A percentile compares a stretch with the other conserved stretches of the same genome.
Evolutionary conservation across 148 eudicot species (phyloP).

Genomic region (Talinum fruticosum): DNA sequence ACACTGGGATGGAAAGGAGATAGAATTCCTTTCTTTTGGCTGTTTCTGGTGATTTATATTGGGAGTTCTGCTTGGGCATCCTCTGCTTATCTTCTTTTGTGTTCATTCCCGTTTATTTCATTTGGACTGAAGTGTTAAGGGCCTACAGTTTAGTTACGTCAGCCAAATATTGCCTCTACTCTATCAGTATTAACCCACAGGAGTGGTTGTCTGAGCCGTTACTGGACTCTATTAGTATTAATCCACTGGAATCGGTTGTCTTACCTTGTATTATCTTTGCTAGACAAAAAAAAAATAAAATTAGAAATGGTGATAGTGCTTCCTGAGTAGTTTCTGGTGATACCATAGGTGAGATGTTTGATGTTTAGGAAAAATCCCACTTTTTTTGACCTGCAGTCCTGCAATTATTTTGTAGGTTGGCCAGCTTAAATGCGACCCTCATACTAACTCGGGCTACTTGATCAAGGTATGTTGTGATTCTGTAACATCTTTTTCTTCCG

Average conservation of each 20-base stretch:
- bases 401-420: constrained; percentile 75
- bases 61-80: neutral
- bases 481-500: neutral
- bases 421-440: constrained; percentile 51
- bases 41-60: neutral
- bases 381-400: constrained; percentile 65
- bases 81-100: neutral
- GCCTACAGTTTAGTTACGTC: no score
- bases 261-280: no score
- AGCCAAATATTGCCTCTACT: no score
- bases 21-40: neutral
- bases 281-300: no score
- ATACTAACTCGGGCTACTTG: constrained; percentile 50
- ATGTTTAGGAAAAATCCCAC: constrained; percentile 37
- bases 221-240: no score
- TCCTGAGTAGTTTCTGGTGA: no score
- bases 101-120: neutral
- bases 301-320: no score
- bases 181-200: no score
- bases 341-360: neutral
- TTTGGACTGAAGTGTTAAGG: no score
- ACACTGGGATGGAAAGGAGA: no score
- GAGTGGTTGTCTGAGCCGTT: no score
- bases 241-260: no score
- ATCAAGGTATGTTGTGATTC: constrained; percentile 54